Conservation (phyloP, 306 rosid species). For the Prosopis cineraria region DNA sequence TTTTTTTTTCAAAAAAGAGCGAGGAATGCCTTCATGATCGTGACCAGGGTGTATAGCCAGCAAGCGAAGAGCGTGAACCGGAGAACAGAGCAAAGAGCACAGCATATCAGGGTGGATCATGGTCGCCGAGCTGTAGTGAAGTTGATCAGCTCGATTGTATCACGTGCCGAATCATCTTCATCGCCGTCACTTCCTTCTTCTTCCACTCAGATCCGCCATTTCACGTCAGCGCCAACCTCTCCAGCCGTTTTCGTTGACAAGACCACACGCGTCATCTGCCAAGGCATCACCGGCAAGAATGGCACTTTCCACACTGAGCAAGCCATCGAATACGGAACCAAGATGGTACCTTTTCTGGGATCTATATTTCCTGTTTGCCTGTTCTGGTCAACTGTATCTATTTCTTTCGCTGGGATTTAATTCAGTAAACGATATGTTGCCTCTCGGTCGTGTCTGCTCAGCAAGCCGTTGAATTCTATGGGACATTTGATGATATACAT, state of each 20-base stretch:
- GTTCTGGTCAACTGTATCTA: neutral
- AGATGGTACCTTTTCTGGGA: constrained; percentile 59
- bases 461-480: neutral
- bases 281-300: constrained; percentile 93
- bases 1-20: neutral
- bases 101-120: constrained; percentile 32
- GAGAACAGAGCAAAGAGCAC: neutral
- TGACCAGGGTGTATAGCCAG: neutral
- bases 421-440: neutral
- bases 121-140: constrained; percentile 75
- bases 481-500: neutral
- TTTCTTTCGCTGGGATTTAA: neutral
- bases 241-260: constrained; percentile 98
- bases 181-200: neutral
- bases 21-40: neutral
- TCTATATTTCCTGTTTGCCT: neutral
- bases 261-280: constrained; percentile 97
- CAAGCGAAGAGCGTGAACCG: neutral
- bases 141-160: constrained; percentile 57
- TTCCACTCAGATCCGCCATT: constrained; percentile 50
- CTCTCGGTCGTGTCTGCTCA: neutral
- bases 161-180: constrained; percentile 45
- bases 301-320: constrained; percentile 97
- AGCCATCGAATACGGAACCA: constrained; percentile 98
- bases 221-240: constrained; percentile 59